phyloP scores from a whole-genome alignment of 208 protist species.

The Leishmania mexicana region DNA sequence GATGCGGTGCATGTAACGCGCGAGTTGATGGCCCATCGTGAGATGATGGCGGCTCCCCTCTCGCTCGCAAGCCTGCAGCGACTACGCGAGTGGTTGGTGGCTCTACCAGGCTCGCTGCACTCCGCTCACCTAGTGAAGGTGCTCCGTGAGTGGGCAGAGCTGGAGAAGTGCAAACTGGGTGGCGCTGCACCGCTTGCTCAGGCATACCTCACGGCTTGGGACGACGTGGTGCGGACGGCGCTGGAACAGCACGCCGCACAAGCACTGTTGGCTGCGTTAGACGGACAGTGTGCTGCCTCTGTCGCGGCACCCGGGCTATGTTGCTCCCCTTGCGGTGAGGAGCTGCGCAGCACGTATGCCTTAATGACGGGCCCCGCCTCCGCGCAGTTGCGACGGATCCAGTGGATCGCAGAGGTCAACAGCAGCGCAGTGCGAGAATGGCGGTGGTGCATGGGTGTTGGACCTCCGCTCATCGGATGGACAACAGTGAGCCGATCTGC shows the following conservation, averaged over 20 bases:
- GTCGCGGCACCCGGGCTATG: neutral
- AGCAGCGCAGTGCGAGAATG: slow-evolving; percentile 20
- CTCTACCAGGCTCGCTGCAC: slow-evolving; percentile 8
- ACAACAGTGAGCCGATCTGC: neutral
- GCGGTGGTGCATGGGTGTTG: slow-evolving; percentile 3
- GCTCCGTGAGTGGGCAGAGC: neutral
- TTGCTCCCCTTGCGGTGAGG: slow-evolving; percentile 1
- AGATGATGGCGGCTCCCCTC: neutral
- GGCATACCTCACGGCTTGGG: neutral
- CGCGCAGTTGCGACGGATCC: slow-evolving; percentile 5
- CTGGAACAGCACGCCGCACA: neutral
- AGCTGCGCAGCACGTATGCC: slow-evolving; percentile 3
- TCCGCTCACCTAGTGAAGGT: neutral
- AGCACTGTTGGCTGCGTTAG: neutral
- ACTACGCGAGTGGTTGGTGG: slow-evolving; percentile 13
- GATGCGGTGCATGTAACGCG: slow-evolving; percentile 3
- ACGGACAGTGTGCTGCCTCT: neutral
- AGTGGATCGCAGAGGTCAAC: slow-evolving; percentile 21
- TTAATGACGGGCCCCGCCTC: neutral
- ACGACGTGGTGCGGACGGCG: slow-evolving; percentile 4
- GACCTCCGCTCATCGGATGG: neutral
- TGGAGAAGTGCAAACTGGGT: neutral
- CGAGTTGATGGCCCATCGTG: slow-evolving; percentile 1
- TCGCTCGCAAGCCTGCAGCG: neutral
- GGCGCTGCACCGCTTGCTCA: neutral